Conservation (phyloP, 2,329 filamentous ascomycete genomes). For the Plectosphaerella plurivora region DNA sequence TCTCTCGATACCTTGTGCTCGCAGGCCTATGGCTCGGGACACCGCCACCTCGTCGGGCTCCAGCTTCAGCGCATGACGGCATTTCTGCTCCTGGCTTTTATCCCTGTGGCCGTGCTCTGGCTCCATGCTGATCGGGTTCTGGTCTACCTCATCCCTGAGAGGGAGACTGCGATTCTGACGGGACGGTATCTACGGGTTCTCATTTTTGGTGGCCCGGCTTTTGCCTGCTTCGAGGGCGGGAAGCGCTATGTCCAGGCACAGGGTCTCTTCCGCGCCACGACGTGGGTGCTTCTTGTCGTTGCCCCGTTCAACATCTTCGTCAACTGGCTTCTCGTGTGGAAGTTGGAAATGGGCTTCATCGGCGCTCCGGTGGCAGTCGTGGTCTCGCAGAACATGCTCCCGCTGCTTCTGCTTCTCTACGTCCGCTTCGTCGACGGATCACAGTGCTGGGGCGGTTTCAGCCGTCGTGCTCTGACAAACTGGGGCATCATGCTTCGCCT, state of each 20-base stretch:
- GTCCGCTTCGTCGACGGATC: constrained; percentile 68
- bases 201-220: constrained; percentile 69
- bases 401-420: constrained; percentile 72
- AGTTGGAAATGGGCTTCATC: constrained; percentile 63
- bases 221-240: constrained; percentile 70
- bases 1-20: constrained; percentile 89
- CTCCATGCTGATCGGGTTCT: constrained; percentile 62
- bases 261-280: constrained; percentile 72
- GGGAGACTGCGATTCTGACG: constrained; percentile 63
- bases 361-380: constrained; percentile 79
- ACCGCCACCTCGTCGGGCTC: constrained; percentile 76
- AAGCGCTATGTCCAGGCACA: constrained; percentile 83
- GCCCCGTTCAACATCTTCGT: constrained; percentile 73
- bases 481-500: constrained; percentile 85
- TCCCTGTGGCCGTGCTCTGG: constrained; percentile 72
- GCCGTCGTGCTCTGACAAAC: constrained; percentile 63
- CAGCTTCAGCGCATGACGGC: constrained; percentile 78
- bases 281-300: constrained; percentile 71
- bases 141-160: constrained; percentile 33
- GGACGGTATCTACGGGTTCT: constrained; percentile 70
- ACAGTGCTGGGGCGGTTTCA: constrained; percentile 83
- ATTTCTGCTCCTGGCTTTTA: constrained; percentile 67
- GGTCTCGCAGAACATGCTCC: constrained; percentile 73
- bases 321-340: constrained; percentile 78
- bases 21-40: constrained; percentile 89